Evolutionary conservation across 768 basidiomycete genomes (phyloP).

Genomic region (Myochromella boudieri): DNA sequence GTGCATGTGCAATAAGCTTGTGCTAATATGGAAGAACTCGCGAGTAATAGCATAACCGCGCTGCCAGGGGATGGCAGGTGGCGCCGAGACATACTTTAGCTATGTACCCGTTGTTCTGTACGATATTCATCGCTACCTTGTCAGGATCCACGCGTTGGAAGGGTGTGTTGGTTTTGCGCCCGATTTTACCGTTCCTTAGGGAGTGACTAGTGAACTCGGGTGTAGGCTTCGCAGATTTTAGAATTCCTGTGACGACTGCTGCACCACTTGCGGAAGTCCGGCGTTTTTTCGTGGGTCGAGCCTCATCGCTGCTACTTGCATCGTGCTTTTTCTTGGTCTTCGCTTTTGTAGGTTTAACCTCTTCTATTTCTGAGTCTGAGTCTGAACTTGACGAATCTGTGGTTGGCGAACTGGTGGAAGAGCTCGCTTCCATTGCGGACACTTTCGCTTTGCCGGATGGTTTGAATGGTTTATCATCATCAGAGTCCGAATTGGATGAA

Average conservation of each 20-base stretch:
- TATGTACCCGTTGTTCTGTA: slow-evolving; percentile 76
- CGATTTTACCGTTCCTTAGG: slow-evolving; percentile 29
- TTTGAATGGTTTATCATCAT: slow-evolving; percentile 6
- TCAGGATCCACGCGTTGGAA: slow-evolving; percentile 82
- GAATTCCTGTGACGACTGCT: slow-evolving; percentile 46
- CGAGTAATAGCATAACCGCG: too few species aligned
- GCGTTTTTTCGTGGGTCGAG: slow-evolving; percentile 58
- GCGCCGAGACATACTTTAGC: slow-evolving; percentile 63
- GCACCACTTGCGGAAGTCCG: slow-evolving; percentile 51
- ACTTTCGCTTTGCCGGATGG: background rate
- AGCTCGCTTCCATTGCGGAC: slow-evolving; percentile 8
- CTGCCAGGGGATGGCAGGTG: too few species aligned
- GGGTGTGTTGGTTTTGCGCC: slow-evolving; percentile 53
- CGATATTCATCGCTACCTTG: slow-evolving; percentile 37
- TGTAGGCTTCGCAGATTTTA: slow-evolving; percentile 16
- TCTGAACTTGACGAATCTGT: slow-evolving; percentile 20
- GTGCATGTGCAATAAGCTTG: background rate
- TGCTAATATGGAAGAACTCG: background rate
- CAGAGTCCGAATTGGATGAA: slow-evolving; percentile 5
- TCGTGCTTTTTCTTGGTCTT: slow-evolving; percentile 6
- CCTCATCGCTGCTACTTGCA: slow-evolving; percentile 18
- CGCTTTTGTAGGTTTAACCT: slow-evolving; percentile 5
- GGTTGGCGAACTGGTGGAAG: too few species aligned
- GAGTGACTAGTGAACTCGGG: slow-evolving; percentile 14
- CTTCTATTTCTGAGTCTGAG: slow-evolving; percentile 20